Base-by-base conservation (phyloP, 2,329 filamentous ascomycete species). In the Cercospora nicotianae region DNA sequence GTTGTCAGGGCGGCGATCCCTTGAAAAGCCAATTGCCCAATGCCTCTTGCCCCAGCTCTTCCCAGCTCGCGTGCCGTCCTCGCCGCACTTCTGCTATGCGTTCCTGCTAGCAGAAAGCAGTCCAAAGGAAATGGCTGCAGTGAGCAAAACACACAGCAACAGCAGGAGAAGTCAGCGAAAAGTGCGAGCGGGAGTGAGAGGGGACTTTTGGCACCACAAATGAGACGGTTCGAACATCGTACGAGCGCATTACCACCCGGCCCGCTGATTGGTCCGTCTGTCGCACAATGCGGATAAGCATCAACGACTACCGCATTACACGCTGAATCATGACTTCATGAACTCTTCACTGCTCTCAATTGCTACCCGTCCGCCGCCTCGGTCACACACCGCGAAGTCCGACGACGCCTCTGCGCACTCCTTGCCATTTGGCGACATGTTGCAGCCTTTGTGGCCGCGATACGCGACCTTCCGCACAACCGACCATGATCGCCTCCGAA, bases 11-110 rank as follows among this genome's bases (percentile, higher is more conserved):
- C 55, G 31, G 55, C 55, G 55, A 36, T 36, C 30, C 55, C 55
- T 58, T 31, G 55, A 36, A 36, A 59, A 33, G 28, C 30, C 55
- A 42, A 42, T 42, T n/a, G 36, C 36, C 36, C 36, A 59, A 59
- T 59, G 55, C 55, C 55, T 59, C 55, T 36, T 36, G 28, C 16
- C 55, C 48, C 28, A 53, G 48, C 55, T 59, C 31, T 59, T 36
- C 55, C 48, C 48, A 28, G 48, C 48, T 55, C 48, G 48, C 55
- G 55, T 58, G 28, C 28, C 30, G 51, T 20, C 8, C n/a, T 30
- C 51, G 23, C 26, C 7, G 51, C 53, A 57, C 23, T 16, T 30
- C 53, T 28, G 23, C 8, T 58, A 8, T 6, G 36, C n/a, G 55
- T 36, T 59, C 20, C 55, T 36, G 55, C 55, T 18, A 6, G 23